Conservation (phyloP, 495 filamentous ascomycete species). For the Lophium mytilinum region DNA sequence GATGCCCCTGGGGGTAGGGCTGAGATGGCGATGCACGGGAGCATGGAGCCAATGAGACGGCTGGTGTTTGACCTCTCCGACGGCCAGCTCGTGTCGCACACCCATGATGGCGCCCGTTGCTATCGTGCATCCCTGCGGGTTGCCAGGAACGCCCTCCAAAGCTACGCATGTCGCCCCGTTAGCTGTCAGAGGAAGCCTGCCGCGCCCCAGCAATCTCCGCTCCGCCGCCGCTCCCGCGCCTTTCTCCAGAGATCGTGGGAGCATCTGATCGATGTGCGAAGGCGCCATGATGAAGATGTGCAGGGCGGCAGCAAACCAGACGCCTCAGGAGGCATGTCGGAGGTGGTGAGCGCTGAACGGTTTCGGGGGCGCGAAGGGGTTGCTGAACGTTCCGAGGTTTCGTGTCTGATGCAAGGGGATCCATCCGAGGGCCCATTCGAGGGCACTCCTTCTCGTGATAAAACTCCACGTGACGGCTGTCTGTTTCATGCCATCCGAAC, state of each 20-base stretch:
- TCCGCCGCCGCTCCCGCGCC: too few species aligned
- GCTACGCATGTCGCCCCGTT: too few species aligned
- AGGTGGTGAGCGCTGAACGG: neutral
- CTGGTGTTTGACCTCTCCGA: neutral
- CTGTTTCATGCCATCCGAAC: neutral
- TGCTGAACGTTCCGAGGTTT: neutral
- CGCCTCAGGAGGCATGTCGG: too few species aligned
- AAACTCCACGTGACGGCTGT: neutral
- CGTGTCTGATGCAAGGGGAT: neutral
- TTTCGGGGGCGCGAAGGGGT: neutral
- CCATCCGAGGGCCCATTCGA: neutral
- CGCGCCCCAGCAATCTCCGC: too few species aligned
- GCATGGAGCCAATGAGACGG: neutral
- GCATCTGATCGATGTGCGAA: too few species aligned
- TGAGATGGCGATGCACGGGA: neutral
- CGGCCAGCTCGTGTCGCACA: too few species aligned
- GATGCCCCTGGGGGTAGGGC: neutral
- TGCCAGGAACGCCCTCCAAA: too few species aligned
- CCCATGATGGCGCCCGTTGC: too few species aligned
- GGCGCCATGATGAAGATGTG: too few species aligned
- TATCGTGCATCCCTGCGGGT: too few species aligned
- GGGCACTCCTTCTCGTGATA: neutral
- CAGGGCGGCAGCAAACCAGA: neutral
- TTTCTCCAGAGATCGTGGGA: too few species aligned
- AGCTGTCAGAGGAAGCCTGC: too few species aligned